Conservation (phyloP, 768 basidiomycete genomes). For the Mycena latifolia region DNA sequence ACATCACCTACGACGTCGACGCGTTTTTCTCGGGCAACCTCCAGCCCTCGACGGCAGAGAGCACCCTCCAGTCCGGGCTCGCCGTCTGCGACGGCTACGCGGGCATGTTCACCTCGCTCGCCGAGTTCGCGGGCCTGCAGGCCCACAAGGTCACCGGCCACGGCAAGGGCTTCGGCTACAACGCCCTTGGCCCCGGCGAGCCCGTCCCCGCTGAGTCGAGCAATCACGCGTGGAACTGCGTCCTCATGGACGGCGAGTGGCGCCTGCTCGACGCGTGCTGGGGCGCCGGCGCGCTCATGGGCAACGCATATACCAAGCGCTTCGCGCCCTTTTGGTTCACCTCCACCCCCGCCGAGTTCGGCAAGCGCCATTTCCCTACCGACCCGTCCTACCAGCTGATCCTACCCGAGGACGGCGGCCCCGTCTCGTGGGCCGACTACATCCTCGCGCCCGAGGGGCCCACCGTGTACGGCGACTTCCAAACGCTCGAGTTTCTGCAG, state of each 20-base stretch:
- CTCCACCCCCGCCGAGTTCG: slow-evolving; percentile 57
- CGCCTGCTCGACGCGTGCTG: slow-evolving; percentile 61
- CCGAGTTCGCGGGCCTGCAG: slow-evolving; percentile 53
- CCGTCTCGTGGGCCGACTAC: slow-evolving; percentile 59
- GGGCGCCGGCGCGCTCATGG: slow-evolving; percentile 59
- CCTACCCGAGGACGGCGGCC: slow-evolving; percentile 51
- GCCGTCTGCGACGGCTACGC: slow-evolving; percentile 66
- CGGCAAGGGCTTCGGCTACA: slow-evolving; percentile 61
- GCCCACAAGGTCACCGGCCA: slow-evolving; percentile 57
- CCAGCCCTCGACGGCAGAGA: slow-evolving; percentile 49
- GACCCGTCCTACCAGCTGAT: slow-evolving; percentile 59
- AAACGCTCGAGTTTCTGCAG: slow-evolving; percentile 48
- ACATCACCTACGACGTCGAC: slow-evolving; percentile 58
- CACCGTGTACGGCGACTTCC: slow-evolving; percentile 48
- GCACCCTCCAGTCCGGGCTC: slow-evolving; percentile 55
- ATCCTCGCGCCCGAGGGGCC: slow-evolving; percentile 57
- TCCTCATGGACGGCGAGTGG: slow-evolving; percentile 59
- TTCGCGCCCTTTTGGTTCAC: slow-evolving; percentile 59
- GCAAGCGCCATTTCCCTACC: slow-evolving; percentile 56
- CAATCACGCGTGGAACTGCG: slow-evolving; percentile 65
- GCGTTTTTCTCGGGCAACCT: slow-evolving; percentile 59
- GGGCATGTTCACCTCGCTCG: slow-evolving; percentile 55
- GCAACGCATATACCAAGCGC: slow-evolving; percentile 46
- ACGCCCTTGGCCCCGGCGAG: slow-evolving; percentile 44
- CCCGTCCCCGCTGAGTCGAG: slow-evolving; percentile 50